Evolutionary conservation across 202 grass and related monocot species (phyloP).

Genomic region (Zoysia matrella): DNA sequence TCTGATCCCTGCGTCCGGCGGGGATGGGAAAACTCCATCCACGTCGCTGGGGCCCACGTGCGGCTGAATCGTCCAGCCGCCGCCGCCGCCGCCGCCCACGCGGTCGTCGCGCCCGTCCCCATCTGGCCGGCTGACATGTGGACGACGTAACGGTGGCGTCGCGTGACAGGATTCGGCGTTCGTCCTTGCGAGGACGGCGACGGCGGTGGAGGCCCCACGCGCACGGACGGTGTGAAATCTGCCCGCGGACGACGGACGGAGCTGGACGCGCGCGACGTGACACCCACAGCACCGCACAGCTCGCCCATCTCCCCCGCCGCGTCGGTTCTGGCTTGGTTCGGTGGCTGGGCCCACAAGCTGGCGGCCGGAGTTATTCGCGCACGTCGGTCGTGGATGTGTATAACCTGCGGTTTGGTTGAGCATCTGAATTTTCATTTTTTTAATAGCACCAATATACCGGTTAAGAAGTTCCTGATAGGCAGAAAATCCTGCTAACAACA

Average conservation of each 20-base stretch:
- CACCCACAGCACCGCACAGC: neutral
- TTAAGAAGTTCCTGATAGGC: neutral
- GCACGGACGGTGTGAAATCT: neutral
- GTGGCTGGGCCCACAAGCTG: neutral
- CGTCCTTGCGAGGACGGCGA: slow-evolving; percentile 1
- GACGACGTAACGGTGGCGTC: slow-evolving; percentile 41
- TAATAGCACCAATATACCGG: neutral
- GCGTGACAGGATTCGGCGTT: neutral
- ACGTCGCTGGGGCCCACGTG: neutral
- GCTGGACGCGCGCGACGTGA: neutral
- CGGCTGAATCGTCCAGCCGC: neutral
- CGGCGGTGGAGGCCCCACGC: neutral
- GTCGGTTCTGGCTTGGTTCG: neutral
- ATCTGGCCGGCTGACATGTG: slow-evolving; percentile 17
- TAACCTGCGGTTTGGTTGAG: neutral
- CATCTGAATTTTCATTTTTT: too few species aligned
- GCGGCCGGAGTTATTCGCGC: slow-evolving; percentile 19
- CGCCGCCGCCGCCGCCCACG: slow-evolving; percentile 1
- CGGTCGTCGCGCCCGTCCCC: neutral
- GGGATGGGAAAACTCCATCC: slow-evolving; percentile 3
- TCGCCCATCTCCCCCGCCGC: neutral
- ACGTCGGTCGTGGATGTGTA: too few species aligned
- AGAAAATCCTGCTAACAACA: neutral
- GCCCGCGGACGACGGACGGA: neutral
- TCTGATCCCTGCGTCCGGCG: slow-evolving; percentile 13